Evolutionary conservation across 2,329 filamentous ascomycete species (phyloP).

Genomic region (Fusarium solani-melongenae): DNA sequence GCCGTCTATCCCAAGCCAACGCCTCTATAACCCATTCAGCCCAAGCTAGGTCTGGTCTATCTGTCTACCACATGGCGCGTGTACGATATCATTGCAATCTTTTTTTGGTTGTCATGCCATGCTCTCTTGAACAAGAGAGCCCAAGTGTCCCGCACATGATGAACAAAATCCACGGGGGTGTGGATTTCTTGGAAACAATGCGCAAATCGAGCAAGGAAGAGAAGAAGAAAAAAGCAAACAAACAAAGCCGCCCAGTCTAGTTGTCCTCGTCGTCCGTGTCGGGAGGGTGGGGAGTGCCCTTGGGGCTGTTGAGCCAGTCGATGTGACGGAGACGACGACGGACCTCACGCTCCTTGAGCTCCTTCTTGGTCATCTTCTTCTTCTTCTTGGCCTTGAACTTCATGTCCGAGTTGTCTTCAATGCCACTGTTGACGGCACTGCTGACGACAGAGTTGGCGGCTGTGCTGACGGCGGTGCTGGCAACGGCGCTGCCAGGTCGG

Average conservation of each 20-base stretch:
- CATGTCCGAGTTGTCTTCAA: constrained; percentile 81
- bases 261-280: constrained; percentile 82
- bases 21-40: constrained; percentile 36
- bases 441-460: constrained; percentile 60
- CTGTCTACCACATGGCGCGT: constrained; percentile 30
- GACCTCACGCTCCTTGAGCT: constrained; percentile 92
- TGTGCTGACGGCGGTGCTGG: constrained; percentile 60
- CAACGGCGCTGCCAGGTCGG: constrained; percentile 68
- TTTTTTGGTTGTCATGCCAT: not conserved
- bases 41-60: constrained; percentile 34
- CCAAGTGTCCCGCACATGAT: constrained; percentile 12
- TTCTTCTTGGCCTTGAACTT: constrained; percentile 93
- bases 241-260: constrained; percentile 26
- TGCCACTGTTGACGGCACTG: constrained; percentile 79
- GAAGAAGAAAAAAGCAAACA: constrained; percentile 4
- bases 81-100: constrained; percentile 16
- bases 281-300: constrained; percentile 81
- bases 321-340: constrained; percentile 88
- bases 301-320: constrained; percentile 84
- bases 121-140: constrained; percentile 22
- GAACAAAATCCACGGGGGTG: constrained; percentile 16
- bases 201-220: not conserved
- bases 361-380: constrained; percentile 99
- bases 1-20: constrained; percentile 42
- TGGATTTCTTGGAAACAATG: constrained; percentile 11